Evolutionary conservation across 208 protist species (phyloP), one percentile per base, ranked within the genome.

Genomic region (Blastocrithidia nonstop): DNA sequence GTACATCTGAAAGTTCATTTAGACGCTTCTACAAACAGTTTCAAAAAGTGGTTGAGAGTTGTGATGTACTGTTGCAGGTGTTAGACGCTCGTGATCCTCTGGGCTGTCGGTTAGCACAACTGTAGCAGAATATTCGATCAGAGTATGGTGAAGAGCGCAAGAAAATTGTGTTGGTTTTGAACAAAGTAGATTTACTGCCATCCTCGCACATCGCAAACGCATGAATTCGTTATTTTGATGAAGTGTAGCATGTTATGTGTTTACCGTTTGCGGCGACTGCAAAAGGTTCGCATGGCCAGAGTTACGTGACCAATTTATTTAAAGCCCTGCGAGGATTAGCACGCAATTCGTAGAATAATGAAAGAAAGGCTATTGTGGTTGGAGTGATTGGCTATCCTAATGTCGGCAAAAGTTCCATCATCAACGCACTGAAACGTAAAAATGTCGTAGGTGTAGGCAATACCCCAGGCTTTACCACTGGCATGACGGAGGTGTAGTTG

Each of bases 381-480:
- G 95, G 96, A 36, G 90, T 97, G 24, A 96, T 97, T 69, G 96
- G 96, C 23, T 98, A 97, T 54, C 96, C 96, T 20, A 99, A 99
- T 57, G 96, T 99, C 6, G 96, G 89, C 17, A 99, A 99, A 67
- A 91, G 71, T 22, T 96, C 86, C 26, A 69, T 99, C 17, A 98
- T 99, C 55, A 99, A 99, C 57, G 82, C 85, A 0, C 71, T 99
- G n/a, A 98, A 97, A 60, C 76, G 96, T 8, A 79, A 78, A 33
- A 67, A 84, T 45, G 92, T 95, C 4, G 84, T 89, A 11, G 68
- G 68, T 23, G 86, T 93, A 1, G 86, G 87, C 31, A 93, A 93
- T 49, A 94, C 78, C 45, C 93, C 96, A 11, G 95, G 95, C 37
- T 92, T 96, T 60, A 98, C 95, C 2, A 97, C 82, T 1, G 74